Base-by-base conservation (phyloP, 768 basidiomycete species). In the Pleurotus tuber-regium region DNA sequence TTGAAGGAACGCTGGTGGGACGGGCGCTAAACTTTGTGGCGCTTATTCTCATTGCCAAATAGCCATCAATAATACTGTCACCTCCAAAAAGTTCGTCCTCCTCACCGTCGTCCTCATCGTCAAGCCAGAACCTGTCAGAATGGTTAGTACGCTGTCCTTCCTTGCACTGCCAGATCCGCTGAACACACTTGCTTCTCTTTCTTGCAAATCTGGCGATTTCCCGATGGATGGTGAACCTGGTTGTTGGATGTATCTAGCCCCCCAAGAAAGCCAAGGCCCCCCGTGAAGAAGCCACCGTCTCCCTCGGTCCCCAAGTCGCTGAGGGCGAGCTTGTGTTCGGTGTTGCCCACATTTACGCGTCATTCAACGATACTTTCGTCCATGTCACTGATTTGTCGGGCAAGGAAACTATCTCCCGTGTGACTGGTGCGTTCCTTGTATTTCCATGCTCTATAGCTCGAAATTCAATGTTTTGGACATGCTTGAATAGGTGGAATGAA, bases 331-430 rank as follows among this genome's bases (percentile, higher is more conserved):
- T 89, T 64, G 96, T 98, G 36, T 98, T 96, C 66, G 96, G 96
- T 59, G 94, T 98, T 55, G 97, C 97, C 9, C 96, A 96, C 79
- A 98, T 98, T 76, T 98, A 89, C 63, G 96, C 97, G 33, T 96
- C 93, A 52, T 99, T 99, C 85, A 99, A 99, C 75, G 97, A 99
- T 67, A 99, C 97, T 53, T 98, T 98, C 71, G 97, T 99, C 61
- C 97, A 99, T 69, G 79, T 99, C 65, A 99, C 97, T 70, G 97
- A 98, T 89, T 75, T 98, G 53, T 94, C 94, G 19, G 97, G 97
- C 63, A 95, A 92, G 78, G 97, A 98, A 79, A 99, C 97, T 68
- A 93, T 99, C 76, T 91, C 92, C 62, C 92, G 97, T 66, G 93
- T 98, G 57, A 98, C 97, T 60, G 95, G 95, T 89, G 53, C 62